phyloP scores from a whole-genome alignment of 768 basidiomycete genomes.

The Rhodotorula sphaerocarpa region DNA sequence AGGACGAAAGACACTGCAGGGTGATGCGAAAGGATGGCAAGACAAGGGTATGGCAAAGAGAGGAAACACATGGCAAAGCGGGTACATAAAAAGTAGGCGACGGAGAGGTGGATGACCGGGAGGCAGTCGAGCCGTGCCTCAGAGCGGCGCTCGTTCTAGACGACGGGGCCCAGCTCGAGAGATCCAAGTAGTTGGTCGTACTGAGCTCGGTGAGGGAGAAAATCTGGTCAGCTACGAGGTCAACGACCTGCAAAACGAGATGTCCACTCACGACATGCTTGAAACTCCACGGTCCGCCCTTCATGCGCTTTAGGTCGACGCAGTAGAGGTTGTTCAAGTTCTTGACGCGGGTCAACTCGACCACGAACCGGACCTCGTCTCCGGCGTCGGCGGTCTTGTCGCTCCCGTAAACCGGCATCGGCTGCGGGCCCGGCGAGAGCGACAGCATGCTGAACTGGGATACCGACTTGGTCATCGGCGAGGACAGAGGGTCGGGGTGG shows the following conservation, averaged over 20 bases:
- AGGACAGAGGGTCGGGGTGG: conserved; percentile 19
- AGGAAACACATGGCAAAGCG: not conserved
- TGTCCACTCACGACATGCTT: conserved; percentile 40
- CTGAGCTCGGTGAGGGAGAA: not conserved
- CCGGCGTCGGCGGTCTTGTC: conserved; percentile 65
- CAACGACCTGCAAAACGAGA: conserved; percentile 3
- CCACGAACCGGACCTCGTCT: conserved; percentile 92
- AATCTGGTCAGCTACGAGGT: too few relatives aligned
- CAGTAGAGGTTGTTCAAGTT: conserved; percentile 82
- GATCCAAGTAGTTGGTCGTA: conserved; percentile 37
- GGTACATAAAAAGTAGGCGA: too few relatives aligned
- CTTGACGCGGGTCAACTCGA: conserved; percentile 84
- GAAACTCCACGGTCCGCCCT: conserved; percentile 57
- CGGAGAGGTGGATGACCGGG: too few relatives aligned
- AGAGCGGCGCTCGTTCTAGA: not conserved
- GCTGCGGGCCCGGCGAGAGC: conserved; percentile 46
- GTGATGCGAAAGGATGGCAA: not conserved
- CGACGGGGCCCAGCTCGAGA: conserved; percentile 21
- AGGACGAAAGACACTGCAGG: not conserved
- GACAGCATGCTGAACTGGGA: conserved; percentile 23
- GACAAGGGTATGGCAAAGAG: too few relatives aligned
- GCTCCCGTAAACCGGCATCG: conserved; percentile 64
- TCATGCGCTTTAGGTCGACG: conserved; percentile 82
- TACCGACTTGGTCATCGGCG: conserved; percentile 23
- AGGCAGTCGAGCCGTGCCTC: too few relatives aligned